Evolutionary conservation across 2,329 filamentous ascomycete genomes (phyloP), one percentile per base, ranked within the genome.

Genomic region (Sporothrix phasma): DNA sequence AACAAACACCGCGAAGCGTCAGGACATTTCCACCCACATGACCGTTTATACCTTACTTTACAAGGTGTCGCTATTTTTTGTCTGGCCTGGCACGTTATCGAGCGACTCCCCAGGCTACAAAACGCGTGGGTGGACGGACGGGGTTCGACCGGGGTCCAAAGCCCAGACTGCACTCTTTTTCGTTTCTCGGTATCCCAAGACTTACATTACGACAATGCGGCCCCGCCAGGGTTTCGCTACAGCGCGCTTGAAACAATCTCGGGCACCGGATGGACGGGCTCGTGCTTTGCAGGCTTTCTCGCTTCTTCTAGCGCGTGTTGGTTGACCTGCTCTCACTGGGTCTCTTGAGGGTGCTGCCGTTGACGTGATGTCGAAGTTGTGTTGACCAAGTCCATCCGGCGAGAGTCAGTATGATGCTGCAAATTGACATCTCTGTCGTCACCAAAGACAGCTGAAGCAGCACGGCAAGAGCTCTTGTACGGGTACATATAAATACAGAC

Each of bases 231-330:
- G 43, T 61, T 61, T 61, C 45, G 59, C 45, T 61, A 49, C 45
- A 45, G 59, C 31, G 29, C 45, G 43, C 59, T 26, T 61, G 45
- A 61, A 61, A 51, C 59, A 60, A 60, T 41, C 56, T 46, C 24
- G 54, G 37, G 39, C 37, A 37, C 6, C 37, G 54, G 54, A 59
- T 59, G 37, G 54, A 22, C 39, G 19, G 54, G 54, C 19, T 61
- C n/a, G n/a, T 39, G 24, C 22, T 56, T 39, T 58, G 37, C 11
- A n/a, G 29, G 54, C 54, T 19, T 41, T 29, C 24, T 58, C 37
- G 54, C 54, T 58, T 58, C 19, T 24, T 39, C 8, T 39, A 2
- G 22, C 51, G 51, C 51, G 5, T 56, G 51, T 24, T 15, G 51
- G 24, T 19, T 39, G 37, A 24, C 31, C 31, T n/a, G n/a, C 51